phyloP scores from a whole-genome alignment of 2,329 filamentous ascomycete genomes.

The Ceratocystis ficicola region DNA sequence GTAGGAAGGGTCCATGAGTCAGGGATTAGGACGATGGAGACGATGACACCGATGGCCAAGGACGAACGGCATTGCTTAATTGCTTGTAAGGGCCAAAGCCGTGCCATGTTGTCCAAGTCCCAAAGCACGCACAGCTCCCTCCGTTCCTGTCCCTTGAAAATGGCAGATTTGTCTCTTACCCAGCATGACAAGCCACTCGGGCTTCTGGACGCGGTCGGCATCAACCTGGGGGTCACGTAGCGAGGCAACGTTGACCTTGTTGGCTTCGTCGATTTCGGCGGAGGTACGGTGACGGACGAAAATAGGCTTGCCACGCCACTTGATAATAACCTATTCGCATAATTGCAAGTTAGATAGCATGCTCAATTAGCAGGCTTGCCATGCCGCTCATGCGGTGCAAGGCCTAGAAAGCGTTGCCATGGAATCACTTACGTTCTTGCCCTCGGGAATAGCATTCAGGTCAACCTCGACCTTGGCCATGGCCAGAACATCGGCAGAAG shows the following conservation, averaged over 20 bases:
- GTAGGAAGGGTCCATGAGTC: not conserved
- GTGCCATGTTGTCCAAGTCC: not conserved
- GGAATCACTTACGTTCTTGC: conserved; percentile 76
- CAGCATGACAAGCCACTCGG: conserved; percentile 98
- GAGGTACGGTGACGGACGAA: conserved; percentile 97
- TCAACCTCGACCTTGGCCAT: conserved; percentile 99
- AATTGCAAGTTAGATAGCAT: not conserved
- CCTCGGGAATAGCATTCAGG: conserved; percentile 83
- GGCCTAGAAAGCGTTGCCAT: too few relatives aligned
- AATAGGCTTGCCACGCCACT: conserved; percentile 99
- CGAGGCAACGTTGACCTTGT: conserved; percentile 67
- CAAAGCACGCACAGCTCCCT: not conserved
- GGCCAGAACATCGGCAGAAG: conserved; percentile 93
- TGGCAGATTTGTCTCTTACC: conserved; percentile 42
- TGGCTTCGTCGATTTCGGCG: conserved; percentile 88
- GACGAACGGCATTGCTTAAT: not conserved
- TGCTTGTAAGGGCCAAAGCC: not conserved
- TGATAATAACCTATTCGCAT: conserved; percentile 75
- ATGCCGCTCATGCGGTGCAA: too few relatives aligned
- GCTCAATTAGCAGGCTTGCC: not conserved
- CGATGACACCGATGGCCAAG: not conserved
- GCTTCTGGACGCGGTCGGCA: conserved; percentile 88
- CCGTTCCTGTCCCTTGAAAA: conserved; percentile 2
- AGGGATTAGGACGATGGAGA: not conserved
- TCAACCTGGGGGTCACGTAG: conserved; percentile 89